Conservation (phyloP, 805 yeast species). For the Saturnispora zaruensis region DNA sequence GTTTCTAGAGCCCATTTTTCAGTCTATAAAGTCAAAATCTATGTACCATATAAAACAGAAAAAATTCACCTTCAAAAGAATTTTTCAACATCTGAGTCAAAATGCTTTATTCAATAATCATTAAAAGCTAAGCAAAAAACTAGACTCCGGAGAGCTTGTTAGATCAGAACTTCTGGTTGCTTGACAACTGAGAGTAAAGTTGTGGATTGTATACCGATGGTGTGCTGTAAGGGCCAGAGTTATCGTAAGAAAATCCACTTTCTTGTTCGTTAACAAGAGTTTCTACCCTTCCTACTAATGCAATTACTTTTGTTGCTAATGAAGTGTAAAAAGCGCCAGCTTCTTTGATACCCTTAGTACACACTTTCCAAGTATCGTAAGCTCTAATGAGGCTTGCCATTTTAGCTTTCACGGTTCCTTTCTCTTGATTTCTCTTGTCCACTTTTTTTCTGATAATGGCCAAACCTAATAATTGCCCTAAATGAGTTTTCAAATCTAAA, state of each 20-base stretch:
- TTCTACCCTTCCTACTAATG: slow-evolving; percentile 21
- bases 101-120: not conserved
- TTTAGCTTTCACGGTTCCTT: slow-evolving; percentile 29
- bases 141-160: not conserved
- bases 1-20: not conserved
- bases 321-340: slow-evolving; percentile 55
- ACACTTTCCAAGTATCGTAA: slow-evolving; percentile 49
- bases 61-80: not conserved
- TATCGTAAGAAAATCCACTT: slow-evolving; percentile 2
- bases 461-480: slow-evolving; percentile 39
- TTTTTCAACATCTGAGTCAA: not conserved
- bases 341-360: slow-evolving; percentile 47
- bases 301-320: slow-evolving; percentile 28
- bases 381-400: slow-evolving; percentile 40
- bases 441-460: slow-evolving; percentile 36
- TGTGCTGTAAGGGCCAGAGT: slow-evolving; percentile 35
- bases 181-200: slow-evolving; percentile 33
- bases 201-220: slow-evolving; percentile 45
- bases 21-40: not conserved
- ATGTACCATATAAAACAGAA: not conserved
- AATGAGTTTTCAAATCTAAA: slow-evolving; percentile 32
- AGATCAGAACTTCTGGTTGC: slow-evolving; percentile 10
- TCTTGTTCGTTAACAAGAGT: slow-evolving; percentile 24
- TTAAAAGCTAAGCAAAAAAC: not conserved
- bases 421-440: slow-evolving; percentile 34